A percentile compares a stretch with the other conserved stretches of the same genome.
These are phyloP conservation scores for Aspergillus puulaauensis DNA, from an alignment of 2,329 filamentous ascomycete species.

Conservation along the genomic window DNA sequence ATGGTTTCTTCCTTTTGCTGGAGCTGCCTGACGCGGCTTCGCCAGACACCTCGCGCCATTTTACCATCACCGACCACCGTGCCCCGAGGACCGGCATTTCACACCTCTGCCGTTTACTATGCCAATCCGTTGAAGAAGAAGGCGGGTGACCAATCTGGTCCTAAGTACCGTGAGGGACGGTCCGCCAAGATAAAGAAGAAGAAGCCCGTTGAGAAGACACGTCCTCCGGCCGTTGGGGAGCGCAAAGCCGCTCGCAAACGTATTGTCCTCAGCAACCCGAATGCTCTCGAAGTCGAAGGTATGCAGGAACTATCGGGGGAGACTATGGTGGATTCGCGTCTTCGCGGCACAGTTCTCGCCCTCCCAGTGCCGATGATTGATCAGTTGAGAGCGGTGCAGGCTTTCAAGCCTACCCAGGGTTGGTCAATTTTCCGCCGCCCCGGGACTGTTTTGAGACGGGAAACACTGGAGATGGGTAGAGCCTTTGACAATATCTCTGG, in stretches of 20 bases:
- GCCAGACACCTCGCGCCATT: conserved; percentile 39
- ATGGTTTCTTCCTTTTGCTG: conserved; percentile 61
- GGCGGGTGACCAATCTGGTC: not conserved
- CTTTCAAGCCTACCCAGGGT: conserved; percentile 85
- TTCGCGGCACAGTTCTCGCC: conserved; percentile 66
- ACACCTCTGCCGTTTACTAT: conserved; percentile 43
- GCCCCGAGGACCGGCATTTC: conserved; percentile 48
- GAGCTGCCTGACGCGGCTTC: conserved; percentile 56
- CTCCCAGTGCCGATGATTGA: conserved; percentile 72
- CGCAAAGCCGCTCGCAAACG: conserved; percentile 84
- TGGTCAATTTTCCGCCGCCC: conserved; percentile 86
- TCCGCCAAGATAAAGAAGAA: conserved; percentile 49
- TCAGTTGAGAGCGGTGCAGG: conserved; percentile 76
- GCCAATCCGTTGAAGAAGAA: conserved; percentile 52
- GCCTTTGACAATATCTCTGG: conserved; percentile 59
- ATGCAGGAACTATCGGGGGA: conserved; percentile 61
- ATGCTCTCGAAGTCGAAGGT: conserved; percentile 74
- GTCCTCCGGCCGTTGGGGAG: conserved; percentile 71
- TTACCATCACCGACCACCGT: conserved; percentile 43
- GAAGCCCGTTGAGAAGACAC: conserved; percentile 42
- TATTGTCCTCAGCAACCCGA: conserved; percentile 90
- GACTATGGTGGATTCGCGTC: conserved; percentile 55
- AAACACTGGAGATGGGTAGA: conserved; percentile 71
- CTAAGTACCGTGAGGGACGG: conserved; percentile 40
- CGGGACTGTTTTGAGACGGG: conserved; percentile 72